A percentile compares a stretch with the other conserved stretches of the same genome.
phyloP scores from a whole-genome alignment of 2,329 filamentous ascomycete genomes.

The Beauveria sp. region DNA sequence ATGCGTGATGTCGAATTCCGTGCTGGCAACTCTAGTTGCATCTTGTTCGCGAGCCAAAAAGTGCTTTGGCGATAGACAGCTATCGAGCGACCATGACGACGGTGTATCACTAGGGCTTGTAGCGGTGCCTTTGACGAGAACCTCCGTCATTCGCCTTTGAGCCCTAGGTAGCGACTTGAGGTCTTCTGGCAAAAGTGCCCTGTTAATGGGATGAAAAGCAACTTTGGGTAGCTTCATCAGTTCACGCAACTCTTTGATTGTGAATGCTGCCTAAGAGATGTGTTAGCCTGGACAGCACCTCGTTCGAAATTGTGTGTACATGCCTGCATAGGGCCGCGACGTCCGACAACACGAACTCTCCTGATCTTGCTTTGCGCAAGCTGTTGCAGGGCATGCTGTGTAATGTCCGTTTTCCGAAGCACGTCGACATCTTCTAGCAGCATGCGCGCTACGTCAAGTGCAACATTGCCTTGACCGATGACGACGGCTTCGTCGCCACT shows the following conservation, averaged over 20 bases:
- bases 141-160: constrained; percentile 68
- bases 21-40: constrained; percentile 48
- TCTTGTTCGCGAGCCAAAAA: constrained; percentile 48
- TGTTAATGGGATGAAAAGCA: constrained; percentile 61
- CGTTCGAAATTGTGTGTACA: constrained; percentile 15
- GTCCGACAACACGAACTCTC: constrained; percentile 77
- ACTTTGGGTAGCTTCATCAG: constrained; percentile 69
- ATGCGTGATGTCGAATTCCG: constrained; percentile 58
- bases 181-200: constrained; percentile 58
- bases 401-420: constrained; percentile 78
- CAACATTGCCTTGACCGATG: constrained; percentile 93
- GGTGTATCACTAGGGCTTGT: constrained; percentile 37
- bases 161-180: constrained; percentile 65
- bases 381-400: constrained; percentile 69
- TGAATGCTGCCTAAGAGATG: constrained; percentile 67
- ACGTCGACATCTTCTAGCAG: constrained; percentile 68
- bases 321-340: constrained; percentile 82
- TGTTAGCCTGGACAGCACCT: neutral
- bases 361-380: constrained; percentile 67
- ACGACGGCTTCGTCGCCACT: constrained; percentile 76
- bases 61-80: constrained; percentile 67
- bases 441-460: constrained; percentile 85
- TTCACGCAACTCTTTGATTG: constrained; percentile 89
- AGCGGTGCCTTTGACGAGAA: constrained; percentile 67
- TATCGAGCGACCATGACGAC: constrained; percentile 79